Evolutionary conservation across 192 early-diverging fungal species (phyloP).

Genomic region (Coemansia sp.): DNA sequence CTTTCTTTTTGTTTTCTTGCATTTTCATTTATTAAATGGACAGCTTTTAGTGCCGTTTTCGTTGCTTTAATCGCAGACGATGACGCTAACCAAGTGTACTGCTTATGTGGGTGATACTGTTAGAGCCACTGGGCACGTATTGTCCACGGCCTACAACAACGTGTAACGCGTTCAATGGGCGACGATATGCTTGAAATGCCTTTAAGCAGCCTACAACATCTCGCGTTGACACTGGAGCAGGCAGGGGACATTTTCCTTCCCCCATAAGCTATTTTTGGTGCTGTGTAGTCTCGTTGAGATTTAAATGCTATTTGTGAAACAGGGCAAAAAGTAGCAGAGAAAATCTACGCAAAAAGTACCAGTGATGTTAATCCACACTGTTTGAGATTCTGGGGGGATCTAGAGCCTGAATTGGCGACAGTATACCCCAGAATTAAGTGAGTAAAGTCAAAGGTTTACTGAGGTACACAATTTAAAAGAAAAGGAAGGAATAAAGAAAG

Average conservation of each 20-base stretch:
- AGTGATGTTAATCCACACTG: conserved; percentile 4
- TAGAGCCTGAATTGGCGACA: neutral
- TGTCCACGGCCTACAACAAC: neutral
- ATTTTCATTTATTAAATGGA: neutral
- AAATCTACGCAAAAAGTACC: conserved; percentile 7
- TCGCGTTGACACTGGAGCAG: neutral
- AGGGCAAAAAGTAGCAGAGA: neutral
- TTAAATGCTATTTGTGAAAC: neutral
- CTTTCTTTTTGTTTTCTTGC: neutral
- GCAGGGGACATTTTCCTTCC: neutral
- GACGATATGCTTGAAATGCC: neutral
- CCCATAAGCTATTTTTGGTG: neutral
- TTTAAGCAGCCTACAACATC: neutral
- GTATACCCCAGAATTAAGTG: neutral
- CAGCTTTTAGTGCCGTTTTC: no score
- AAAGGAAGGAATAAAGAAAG: neutral
- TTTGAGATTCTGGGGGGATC: conserved; percentile 1
- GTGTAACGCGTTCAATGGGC: neutral
- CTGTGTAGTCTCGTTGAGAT: neutral
- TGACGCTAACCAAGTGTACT: neutral
- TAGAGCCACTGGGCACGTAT: neutral
- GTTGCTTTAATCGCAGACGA: neutral
- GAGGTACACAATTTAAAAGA: neutral
- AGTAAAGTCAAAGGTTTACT: conserved; percentile 5
- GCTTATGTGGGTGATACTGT: neutral